These are phyloP conservation scores for Leptomonas seymouri DNA, from an alignment of 208 protist genomes.

Conservation along the genomic window DNA sequence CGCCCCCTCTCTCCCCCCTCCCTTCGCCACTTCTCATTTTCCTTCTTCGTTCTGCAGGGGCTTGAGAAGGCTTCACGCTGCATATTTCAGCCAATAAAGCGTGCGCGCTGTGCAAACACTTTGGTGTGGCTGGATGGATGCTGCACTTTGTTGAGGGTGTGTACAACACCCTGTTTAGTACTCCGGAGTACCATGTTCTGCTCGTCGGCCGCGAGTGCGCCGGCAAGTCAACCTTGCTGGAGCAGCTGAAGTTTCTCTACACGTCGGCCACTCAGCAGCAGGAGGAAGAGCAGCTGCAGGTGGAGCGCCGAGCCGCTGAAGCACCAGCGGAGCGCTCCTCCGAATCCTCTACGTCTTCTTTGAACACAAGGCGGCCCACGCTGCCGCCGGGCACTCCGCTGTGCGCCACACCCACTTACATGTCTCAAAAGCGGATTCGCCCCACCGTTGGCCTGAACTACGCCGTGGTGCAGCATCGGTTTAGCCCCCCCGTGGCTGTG, in stretches of 20 bases:
- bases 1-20: too few species aligned
- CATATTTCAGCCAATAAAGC: too few species aligned
- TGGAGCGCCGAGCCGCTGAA: conserved; percentile 1
- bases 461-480: conserved; percentile 87
- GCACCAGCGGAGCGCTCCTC: conserved; percentile 6
- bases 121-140: conserved; percentile 39
- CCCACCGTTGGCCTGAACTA: conserved; percentile 98
- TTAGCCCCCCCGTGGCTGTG: conserved; percentile 30
- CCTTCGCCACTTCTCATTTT: not conserved
- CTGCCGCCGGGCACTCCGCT: conserved; percentile 29
- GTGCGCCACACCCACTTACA: conserved; percentile 31
- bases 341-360: conserved; percentile 43
- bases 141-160: conserved; percentile 64
- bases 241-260: conserved; percentile 96
- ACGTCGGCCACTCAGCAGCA: conserved; percentile 24
- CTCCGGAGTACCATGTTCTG: conserved; percentile 90
- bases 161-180: conserved; percentile 76
- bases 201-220: conserved; percentile 95
- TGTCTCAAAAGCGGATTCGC: conserved; percentile 89
- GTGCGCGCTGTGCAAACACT: too few species aligned
- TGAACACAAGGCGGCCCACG: not conserved
- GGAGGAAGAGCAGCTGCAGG: conserved; percentile 11
- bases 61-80: too few species aligned
- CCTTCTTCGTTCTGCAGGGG: not conserved
- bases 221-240: conserved; percentile 98